Evolutionary conservation across 2,329 filamentous ascomycete genomes (phyloP).

Genomic region (Raffaelea albimanens): DNA sequence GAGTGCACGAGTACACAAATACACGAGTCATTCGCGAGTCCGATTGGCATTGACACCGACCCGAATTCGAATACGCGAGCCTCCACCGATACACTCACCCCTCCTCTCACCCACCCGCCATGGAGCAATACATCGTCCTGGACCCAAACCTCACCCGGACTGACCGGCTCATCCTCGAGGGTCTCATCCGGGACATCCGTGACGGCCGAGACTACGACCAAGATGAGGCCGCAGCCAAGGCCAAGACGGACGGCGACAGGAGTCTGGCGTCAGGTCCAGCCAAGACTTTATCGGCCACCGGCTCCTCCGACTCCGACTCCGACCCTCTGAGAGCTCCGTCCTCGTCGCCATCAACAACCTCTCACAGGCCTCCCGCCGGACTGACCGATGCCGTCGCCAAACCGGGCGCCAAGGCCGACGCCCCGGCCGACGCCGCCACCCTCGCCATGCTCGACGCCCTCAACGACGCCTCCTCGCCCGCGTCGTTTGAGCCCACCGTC

Average conservation of each 20-base stretch:
- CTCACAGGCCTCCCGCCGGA: no score
- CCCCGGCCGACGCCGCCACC: constrained; percentile 14
- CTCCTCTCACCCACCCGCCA: no score
- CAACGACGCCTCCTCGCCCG: constrained; percentile 27
- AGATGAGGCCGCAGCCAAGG: constrained; percentile 2
- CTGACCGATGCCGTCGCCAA: no score
- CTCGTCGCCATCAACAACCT: no score
- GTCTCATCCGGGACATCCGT: constrained; percentile 28
- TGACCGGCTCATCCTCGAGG: constrained; percentile 29
- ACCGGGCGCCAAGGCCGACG: background rate
- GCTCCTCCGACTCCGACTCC: background rate
- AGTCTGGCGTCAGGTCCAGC: no score
- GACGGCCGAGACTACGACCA: constrained; percentile 13
- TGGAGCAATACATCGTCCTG: constrained; percentile 21
- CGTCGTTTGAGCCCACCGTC: constrained; percentile 36
- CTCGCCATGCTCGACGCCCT: constrained; percentile 28
- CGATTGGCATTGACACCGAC: no score
- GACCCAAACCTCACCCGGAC: constrained; percentile 30
- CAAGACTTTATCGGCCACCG: no score
- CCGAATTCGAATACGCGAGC: no score
- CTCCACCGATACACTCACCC: no score
- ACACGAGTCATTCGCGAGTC: no score
- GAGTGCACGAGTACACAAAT: no score
- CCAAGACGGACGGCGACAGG: constrained; percentile 7
- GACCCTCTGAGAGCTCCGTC: background rate